A percentile compares a stretch with the other conserved stretches of the same genome.
These are phyloP conservation scores for Sporothrix pallida DNA, from an alignment of 2,329 filamentous ascomycete species.

Conservation along the genomic window DNA sequence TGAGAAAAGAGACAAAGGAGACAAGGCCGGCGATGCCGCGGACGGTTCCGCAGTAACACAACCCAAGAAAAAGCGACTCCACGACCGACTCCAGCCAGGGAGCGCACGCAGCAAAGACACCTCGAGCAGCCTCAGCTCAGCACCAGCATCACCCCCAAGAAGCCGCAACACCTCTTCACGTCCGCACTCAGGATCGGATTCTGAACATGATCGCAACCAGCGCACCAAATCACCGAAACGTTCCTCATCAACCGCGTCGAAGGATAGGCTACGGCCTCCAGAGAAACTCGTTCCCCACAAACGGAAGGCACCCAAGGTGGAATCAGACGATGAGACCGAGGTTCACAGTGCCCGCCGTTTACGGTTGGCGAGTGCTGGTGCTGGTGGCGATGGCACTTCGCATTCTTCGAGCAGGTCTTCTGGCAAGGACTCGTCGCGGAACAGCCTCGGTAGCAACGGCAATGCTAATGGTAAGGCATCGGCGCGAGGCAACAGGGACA, in stretches of 20 bases:
- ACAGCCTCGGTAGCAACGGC: conserved; percentile 32
- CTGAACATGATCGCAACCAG: conserved; percentile 53
- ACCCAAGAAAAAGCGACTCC: conserved; percentile 59
- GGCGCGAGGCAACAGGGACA: conserved; percentile 46
- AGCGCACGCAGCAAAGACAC: conserved; percentile 52
- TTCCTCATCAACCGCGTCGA: conserved; percentile 46
- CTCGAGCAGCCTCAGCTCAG: conserved; percentile 64
- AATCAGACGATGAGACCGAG: conserved; percentile 65
- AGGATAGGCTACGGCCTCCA: conserved; percentile 52
- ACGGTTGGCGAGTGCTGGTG: conserved; percentile 55
- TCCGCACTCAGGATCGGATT: conserved; percentile 60
- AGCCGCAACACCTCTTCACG: conserved; percentile 50
- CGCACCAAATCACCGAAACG: conserved; percentile 51
- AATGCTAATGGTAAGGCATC: conserved; percentile 43
- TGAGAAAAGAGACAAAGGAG: conserved; percentile 31
- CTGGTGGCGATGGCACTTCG: conserved; percentile 42
- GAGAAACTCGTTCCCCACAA: conserved; percentile 58
- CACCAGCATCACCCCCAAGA: conserved; percentile 59
- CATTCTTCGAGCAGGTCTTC: conserved; percentile 18
- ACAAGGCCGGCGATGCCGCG: conserved; percentile 36
- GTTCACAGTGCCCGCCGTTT: conserved; percentile 60
- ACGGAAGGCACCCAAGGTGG: conserved; percentile 59
- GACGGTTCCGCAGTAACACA: conserved; percentile 45
- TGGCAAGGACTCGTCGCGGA: conserved; percentile 36
- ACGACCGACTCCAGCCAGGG: conserved; percentile 44